Evolutionary conservation across 495 filamentous ascomycete genomes (phyloP), one percentile per base, ranked within the genome.

Genomic region (Aspergillus nanangensis): DNA sequence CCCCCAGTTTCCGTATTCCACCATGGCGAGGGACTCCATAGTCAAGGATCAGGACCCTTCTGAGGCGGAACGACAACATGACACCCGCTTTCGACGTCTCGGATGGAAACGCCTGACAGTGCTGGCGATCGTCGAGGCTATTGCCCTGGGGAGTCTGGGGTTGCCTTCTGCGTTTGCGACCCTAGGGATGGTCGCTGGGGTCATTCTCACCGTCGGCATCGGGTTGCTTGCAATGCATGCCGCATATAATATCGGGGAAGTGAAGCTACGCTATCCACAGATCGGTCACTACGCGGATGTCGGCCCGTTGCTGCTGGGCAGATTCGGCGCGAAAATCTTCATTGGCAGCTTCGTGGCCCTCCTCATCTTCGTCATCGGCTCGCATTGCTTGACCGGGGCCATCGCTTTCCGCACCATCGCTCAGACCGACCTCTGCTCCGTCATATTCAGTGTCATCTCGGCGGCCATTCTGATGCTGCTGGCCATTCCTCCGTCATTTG

Each of bases 181-280:
- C 7, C 60, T 85, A 5, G 81, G 81, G 13, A 81, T 85, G 78
- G 74, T 85, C 13, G 45, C 63, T 1, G 65, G 65, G 13, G 52
- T 74, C 4, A 66, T 85, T 34, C 59, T 77, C 37, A 72, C 76
- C 4, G 55, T 85, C 23, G 57, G 63, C n/a, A 52, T 86, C 4
- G 86, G 85, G 3, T 46, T 86, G 14, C 47, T 84, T 14, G 81
- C 85, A 36, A 81, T 81, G 38, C 90, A 88, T 59, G 83, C 82
- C 20, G 79, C 80, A 53, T 84, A 82, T 44, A 70, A 86, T 32
- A 70, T 89, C 48, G 84, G 81, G n/a, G 80, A 86, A 57, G 78
- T 89, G 40, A 87, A 86, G 57, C 34, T 83, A 18, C 72, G 69
- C 45, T 81, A 78, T 55, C 85, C 85, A 0, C 59, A 80, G 13